Conservation (phyloP, 108 stramenopile species). For the Aurantiochytrium sp. region DNA sequence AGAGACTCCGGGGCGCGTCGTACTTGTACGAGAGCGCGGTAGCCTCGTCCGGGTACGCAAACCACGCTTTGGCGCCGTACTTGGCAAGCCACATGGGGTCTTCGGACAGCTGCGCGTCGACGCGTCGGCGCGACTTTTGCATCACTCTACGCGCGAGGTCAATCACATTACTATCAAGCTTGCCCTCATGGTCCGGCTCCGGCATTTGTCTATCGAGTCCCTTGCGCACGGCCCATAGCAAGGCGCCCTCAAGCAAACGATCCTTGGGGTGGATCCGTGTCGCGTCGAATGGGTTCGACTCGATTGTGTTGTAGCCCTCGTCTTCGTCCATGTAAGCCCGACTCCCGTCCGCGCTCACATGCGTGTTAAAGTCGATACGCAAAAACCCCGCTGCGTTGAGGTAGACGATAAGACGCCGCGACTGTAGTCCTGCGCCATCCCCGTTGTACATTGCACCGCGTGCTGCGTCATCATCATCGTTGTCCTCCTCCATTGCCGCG, state of each 20-base stretch:
- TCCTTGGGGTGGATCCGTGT: conserved; percentile 79
- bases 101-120: background rate
- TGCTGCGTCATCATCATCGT: background rate
- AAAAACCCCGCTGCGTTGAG: conserved; percentile 81
- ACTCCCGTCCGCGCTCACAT: background rate
- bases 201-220: conserved; percentile 47
- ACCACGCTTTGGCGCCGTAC: background rate
- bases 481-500: conserved; percentile 58
- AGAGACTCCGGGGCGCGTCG: background rate
- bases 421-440: background rate
- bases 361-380: conserved; percentile 37
- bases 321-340: conserved; percentile 4
- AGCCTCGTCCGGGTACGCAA: background rate
- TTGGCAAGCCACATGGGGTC: background rate
- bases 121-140: background rate
- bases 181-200: background rate
- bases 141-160: background rate
- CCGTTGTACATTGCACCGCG: background rate
- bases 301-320: background rate
- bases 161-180: background rate
- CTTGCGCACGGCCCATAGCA: conserved; percentile 63
- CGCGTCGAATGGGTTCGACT: conserved; percentile 71
- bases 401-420: conserved; percentile 73
- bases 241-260: conserved; percentile 51
- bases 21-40: background rate